Conservation (phyloP, 768 basidiomycete genomes). For the Phaeotremella fagi region DNA sequence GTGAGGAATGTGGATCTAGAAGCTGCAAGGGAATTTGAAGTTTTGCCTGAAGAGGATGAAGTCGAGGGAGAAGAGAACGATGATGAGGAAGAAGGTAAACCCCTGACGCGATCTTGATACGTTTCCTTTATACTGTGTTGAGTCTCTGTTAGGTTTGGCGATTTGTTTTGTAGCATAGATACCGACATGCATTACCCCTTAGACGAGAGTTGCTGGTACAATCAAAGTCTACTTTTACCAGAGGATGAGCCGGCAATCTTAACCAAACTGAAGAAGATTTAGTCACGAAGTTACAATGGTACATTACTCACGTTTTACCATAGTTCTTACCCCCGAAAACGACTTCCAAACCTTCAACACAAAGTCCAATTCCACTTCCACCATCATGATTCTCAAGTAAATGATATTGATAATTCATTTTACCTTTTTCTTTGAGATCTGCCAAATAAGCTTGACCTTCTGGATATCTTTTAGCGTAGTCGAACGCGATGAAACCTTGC, state of each 20-base stretch:
- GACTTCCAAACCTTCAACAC: slow-evolving; percentile 27
- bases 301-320: slow-evolving; percentile 12
- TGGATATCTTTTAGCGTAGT: slow-evolving; percentile 55
- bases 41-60: slow-evolving; percentile 6
- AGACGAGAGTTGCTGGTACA: too few relatives aligned
- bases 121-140: background rate
- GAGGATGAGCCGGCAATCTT: background rate
- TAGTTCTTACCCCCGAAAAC: slow-evolving; percentile 30
- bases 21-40: slow-evolving; percentile 29
- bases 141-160: background rate
- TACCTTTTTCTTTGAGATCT: slow-evolving; percentile 29
- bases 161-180: background rate
- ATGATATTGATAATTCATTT: slow-evolving; percentile 39
- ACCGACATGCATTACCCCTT: background rate
- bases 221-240: background rate
- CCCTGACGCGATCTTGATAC: background rate
- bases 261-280: background rate
- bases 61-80: slow-evolving; percentile 2
- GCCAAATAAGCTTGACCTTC: slow-evolving; percentile 40
- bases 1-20: slow-evolving; percentile 14
- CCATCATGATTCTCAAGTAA: slow-evolving; percentile 16
- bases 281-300: background rate
- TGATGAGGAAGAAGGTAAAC: background rate
- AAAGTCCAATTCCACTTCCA: slow-evolving; percentile 24
- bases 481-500: slow-evolving; percentile 77